Evolutionary conservation across 306 rosid genomes (phyloP).

Genomic region (Castanea sativa): DNA sequence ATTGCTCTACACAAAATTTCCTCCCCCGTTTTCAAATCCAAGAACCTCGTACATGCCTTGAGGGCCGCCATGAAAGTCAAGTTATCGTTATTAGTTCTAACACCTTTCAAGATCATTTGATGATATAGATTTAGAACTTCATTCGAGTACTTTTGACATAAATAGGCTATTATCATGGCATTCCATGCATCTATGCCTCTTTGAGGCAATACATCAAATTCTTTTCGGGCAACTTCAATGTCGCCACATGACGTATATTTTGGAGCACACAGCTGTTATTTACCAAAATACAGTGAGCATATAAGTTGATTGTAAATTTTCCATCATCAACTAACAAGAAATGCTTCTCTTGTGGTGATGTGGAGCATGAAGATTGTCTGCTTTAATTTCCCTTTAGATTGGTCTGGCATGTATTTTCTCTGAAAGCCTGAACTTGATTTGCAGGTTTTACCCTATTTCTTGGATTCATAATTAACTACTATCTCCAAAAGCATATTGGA

Average conservation of each 20-base stretch:
- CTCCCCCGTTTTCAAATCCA: constrained; percentile 35
- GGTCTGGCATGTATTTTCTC: background rate
- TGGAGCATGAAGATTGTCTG: no score
- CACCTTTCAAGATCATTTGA: constrained; percentile 28
- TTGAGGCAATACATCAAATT: constrained; percentile 36
- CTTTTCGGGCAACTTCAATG: constrained; percentile 21
- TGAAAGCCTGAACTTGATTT: no score
- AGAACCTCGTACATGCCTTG: constrained; percentile 34
- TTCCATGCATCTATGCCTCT: constrained; percentile 40
- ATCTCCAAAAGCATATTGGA: no score
- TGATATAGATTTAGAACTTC: constrained; percentile 32
- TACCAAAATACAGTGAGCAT: no score
- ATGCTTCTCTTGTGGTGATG: no score
- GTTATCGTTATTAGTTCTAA: constrained; percentile 43
- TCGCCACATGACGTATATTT: background rate
- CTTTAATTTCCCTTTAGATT: background rate
- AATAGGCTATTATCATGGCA: constrained; percentile 38
- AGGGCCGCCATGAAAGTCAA: constrained; percentile 37
- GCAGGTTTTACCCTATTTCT: no score
- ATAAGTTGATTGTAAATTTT: no score
- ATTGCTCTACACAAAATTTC: constrained; percentile 43
- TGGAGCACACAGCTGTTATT: no score
- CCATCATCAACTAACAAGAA: no score
- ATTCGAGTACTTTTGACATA: constrained; percentile 19
- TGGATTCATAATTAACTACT: no score